Percentiles rank a stretch among this genome's conserved stretches.
phyloP scores from a whole-genome alignment of 192 early-diverging fungal genomes.

The Umbelopsis vinacea region DNA sequence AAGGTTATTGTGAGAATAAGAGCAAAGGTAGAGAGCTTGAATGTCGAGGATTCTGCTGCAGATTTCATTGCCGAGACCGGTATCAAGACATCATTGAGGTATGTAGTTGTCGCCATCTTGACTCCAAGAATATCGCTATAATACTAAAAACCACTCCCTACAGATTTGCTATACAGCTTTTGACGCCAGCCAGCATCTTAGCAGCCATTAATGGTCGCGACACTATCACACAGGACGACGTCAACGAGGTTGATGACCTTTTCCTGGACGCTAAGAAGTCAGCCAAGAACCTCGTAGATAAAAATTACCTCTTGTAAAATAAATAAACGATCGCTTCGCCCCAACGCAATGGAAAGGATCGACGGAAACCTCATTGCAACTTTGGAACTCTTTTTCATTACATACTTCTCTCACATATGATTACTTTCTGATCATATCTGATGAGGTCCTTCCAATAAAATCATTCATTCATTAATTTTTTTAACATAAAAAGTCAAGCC shows the following conservation, averaged over 20 bases:
- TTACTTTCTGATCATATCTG: too few species aligned
- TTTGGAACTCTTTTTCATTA: neutral
- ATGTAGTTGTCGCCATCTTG: constrained; percentile 1
- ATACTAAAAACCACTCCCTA: neutral
- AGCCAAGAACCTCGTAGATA: constrained; percentile 65
- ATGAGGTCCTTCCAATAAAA: neutral
- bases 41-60: constrained; percentile 76
- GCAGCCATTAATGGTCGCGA: constrained; percentile 85
- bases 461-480: neutral
- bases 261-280: constrained; percentile 89
- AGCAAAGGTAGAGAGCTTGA: constrained; percentile 87
- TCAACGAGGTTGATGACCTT: constrained; percentile 83
- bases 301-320: constrained; percentile 21
- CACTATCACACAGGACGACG: constrained; percentile 81
- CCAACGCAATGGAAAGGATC: neutral
- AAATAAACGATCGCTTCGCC: neutral
- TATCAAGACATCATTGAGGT: constrained; percentile 87
- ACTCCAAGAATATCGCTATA: neutral
- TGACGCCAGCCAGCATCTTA: constrained; percentile 90
- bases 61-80: constrained; percentile 85
- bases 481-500: neutral
- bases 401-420: neutral
- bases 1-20: constrained; percentile 87
- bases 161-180: constrained; percentile 92
- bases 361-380: neutral